Base-by-base conservation (phyloP, 2,329 filamentous ascomycete genomes). In the Gyromitra esculenta region DNA sequence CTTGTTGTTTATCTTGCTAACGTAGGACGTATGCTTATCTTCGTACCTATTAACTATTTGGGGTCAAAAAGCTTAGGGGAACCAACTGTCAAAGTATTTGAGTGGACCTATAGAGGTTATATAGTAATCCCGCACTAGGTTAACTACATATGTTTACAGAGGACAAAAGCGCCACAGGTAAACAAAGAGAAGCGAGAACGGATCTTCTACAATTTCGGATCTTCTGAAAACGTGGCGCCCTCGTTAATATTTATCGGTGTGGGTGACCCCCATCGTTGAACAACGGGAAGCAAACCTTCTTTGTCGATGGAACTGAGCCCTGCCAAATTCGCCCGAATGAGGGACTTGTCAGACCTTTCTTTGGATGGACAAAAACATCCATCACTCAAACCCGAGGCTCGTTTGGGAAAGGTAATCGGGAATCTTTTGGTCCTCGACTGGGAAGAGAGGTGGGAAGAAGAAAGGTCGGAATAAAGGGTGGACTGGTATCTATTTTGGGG, bases 401-500 rank as follows among this genome's bases (percentile, higher is more conserved):
- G 9, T 39, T 69, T 59, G 41, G 48, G 68, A 62, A 63, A 45
- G 45, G 45, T 57, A 37, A 71, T 71, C 43, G 35, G 56, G 21
- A 71, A 71, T 64, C 45, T 37, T 70, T 62, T 50, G 45, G 39
- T 45, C 25, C 39, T 69, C 41, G 41, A 37, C 56, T 39, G 45
- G 39, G 31, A 25, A 9, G 45, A 13, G 37, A 13, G 56, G 18
- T 39, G 64, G 60, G 54, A 37, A 45, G 62, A 57, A 25, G 43
- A 21, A 3, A n/a, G 50, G 39, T 21, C 31, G 39, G 50, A 52
- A 25, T 43, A 18, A 15, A 57, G 21, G 39, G 13, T 35, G 41
- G 59, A 21, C 18, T 21, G 18, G 18, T 21, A 21, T 70, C 67
- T 62, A 70, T 70, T 70, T 62, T 41, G 54, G 67, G 56, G 18